Conservation (phyloP, 306 rosid genomes). For the Pueraria montana region DNA sequence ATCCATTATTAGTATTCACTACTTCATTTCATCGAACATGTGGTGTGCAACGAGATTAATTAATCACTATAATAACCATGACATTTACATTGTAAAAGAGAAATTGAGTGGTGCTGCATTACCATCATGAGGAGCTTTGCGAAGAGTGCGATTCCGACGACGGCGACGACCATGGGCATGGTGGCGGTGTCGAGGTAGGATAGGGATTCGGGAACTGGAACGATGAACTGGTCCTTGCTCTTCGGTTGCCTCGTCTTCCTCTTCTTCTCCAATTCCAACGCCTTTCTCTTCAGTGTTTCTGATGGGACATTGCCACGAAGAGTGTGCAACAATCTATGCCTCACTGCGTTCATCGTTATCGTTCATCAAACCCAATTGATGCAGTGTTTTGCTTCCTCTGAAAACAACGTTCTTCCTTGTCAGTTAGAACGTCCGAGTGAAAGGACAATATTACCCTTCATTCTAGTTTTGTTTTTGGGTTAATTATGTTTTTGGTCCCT, state of each 20-base stretch:
- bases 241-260: conserved; percentile 50
- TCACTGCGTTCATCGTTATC: conserved; percentile 35
- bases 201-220: conserved; percentile 69
- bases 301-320: conserved; percentile 30
- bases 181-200: conserved; percentile 85
- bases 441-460: conserved; percentile 26
- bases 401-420: neutral
- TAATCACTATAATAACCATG: neutral
- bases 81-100: too few relatives aligned
- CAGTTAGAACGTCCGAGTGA: neutral
- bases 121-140: conserved; percentile 82
- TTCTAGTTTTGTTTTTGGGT: too few relatives aligned
- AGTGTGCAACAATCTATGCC: conserved; percentile 49
- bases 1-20: conserved; percentile 24
- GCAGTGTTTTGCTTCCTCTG: neutral
- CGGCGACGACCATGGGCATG: conserved; percentile 76
- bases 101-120: neutral
- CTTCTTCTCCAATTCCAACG: conserved; percentile 60
- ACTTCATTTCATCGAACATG: conserved; percentile 48
- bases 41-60: conserved; percentile 15
- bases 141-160: conserved; percentile 61
- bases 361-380: neutral
- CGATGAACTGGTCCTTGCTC: conserved; percentile 65
- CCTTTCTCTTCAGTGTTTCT: conserved; percentile 45
- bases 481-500: too few relatives aligned